These are phyloP conservation scores for Carex littledalei DNA, from an alignment of 176 grass and related monocot genomes.

Conservation along the genomic window DNA sequence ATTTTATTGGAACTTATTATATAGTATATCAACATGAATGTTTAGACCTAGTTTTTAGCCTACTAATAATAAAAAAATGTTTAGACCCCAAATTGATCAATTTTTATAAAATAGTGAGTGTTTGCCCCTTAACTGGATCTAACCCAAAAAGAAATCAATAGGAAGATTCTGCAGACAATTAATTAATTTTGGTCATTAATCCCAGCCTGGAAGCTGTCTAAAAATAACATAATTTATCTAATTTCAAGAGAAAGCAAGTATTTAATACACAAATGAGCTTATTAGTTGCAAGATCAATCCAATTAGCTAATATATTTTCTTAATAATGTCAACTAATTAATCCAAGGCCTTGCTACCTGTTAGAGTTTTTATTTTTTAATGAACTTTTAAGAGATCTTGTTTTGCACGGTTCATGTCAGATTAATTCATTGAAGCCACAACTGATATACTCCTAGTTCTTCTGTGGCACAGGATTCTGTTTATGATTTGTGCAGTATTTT, in stretches of 20 bases:
- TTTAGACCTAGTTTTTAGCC: neutral
- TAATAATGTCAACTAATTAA: conserved; percentile 9
- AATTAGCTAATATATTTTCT: neutral
- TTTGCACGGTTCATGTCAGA: neutral
- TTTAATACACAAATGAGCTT: neutral
- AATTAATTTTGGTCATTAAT: neutral
- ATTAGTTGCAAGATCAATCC: neutral
- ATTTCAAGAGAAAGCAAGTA: neutral
- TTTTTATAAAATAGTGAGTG: neutral
- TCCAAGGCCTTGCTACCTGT: neutral
- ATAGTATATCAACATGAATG: neutral
- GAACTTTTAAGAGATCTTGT: neutral
- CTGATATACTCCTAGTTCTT: neutral
- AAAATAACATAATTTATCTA: conserved; percentile 2
- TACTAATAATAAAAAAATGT: neutral
- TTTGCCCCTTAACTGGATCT: neutral
- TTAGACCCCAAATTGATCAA: neutral
- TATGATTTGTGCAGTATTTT: neutral
- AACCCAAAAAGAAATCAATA: neutral
- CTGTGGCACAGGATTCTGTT: neutral
- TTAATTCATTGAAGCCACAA: neutral
- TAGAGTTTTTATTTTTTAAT: neutral
- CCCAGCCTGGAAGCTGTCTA: neutral
- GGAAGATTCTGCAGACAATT: neutral
- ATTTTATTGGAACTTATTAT: neutral